Percentiles rank a stretch among this genome's conserved stretches.
These are phyloP conservation scores for Arabis alpina DNA, from an alignment of 345 rosid species.

Conservation along the genomic window DNA sequence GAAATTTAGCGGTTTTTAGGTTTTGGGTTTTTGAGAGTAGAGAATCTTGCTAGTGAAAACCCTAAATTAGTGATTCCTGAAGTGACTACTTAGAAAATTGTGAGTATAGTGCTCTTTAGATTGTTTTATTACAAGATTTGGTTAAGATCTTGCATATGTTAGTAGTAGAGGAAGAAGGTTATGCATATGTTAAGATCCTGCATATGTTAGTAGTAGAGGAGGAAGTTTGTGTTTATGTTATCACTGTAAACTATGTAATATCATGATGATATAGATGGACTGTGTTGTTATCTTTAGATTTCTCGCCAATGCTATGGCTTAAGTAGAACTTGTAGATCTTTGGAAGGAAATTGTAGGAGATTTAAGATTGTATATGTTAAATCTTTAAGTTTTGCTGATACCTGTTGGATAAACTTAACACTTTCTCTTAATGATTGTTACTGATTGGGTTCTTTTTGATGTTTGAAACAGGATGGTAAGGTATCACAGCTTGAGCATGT, in stretches of 20 bases:
- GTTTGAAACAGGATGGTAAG: conserved; percentile 74
- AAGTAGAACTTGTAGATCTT: background rate
- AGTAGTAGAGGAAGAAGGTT: background rate
- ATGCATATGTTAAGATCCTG: too few species aligned
- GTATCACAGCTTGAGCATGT: conserved; percentile 95
- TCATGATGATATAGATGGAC: too few species aligned
- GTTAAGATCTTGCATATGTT: background rate
- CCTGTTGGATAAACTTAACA: background rate
- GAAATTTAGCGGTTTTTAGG: background rate
- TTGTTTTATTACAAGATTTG: background rate
- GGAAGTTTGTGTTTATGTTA: background rate
- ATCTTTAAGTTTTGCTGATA: background rate
- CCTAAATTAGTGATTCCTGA: background rate
- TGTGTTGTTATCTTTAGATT: too few species aligned
- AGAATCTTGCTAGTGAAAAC: background rate
- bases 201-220: too few species aligned
- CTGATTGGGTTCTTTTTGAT: background rate
- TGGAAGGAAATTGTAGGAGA: background rate
- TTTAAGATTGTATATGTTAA: background rate
- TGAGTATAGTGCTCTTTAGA: too few species aligned
- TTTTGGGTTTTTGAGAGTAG: background rate
- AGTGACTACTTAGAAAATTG: background rate
- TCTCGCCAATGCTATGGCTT: too few species aligned
- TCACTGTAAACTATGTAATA: background rate
- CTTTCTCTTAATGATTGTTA: background rate